Evolutionary conservation across 2,329 filamentous ascomycete genomes (phyloP), one percentile per base, ranked within the genome.

Genomic region (Phaeosphaeriaceae sp.): DNA sequence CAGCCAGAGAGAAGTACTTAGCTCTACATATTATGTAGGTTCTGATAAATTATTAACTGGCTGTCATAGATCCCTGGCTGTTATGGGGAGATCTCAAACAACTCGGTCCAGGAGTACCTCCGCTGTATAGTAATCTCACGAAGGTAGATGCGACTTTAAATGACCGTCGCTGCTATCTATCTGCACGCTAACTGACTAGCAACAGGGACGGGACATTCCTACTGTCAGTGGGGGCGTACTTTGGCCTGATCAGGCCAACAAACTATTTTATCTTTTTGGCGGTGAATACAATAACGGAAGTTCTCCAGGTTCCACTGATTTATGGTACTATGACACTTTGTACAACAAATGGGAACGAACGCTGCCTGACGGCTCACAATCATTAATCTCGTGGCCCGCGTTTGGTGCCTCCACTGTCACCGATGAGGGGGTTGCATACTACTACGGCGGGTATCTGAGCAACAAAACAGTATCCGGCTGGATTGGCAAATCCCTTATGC

Each of bases 221-320:
- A 63, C 71, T 37, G 69, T 79, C 6, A 63, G 64, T 43, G 72
- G 76, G 18, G 76, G 76, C 5, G 58, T 78, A 1, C 70, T 86
- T 2, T 87, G 83, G 83, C 73, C 77, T 3, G 84, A 87, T 64
- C 68, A 76, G 11, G 74, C 83, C 39, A 86, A 87, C 69, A 85
- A 85, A 64, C 70, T 79, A n/a, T 77, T 87, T 36, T 86, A 84
- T 61, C 71, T 83, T 1, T 87, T 80, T 58, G 84, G 83, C 23
- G 84, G 84, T 34, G 80, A 85, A 56, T 81, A 80, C 17, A 42
- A 48, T 6, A 48, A 39, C 8, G 15, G 34, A n/a, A 45, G 72
- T 1, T 77, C 79, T 0, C 70, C 75, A 38, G 54, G 72, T 0
- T 56, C 54, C n/a, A 52, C 39, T 9, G 48, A 42, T 7, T 73